Conservation (phyloP, 208 protist genomes). For the Trypanosoma cruzi region DNA sequence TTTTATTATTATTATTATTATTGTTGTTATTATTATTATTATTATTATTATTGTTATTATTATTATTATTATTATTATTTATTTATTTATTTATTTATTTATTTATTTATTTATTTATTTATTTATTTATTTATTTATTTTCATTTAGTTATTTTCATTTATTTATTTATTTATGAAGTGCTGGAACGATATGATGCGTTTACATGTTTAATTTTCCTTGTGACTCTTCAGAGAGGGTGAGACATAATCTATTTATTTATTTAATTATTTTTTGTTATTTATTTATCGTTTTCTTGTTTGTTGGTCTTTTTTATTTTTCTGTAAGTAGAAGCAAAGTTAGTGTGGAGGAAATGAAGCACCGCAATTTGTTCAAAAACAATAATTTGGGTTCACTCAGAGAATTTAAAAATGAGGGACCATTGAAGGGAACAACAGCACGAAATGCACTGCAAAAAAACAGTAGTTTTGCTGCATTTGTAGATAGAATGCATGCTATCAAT, state of each 20-base stretch:
- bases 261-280: conserved; percentile 27
- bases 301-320: conserved; percentile 4
- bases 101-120: conserved; percentile 7
- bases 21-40: no score
- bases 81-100: no score
- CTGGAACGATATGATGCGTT: no score
- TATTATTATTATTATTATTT: no score
- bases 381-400: background rate
- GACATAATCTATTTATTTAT: no score
- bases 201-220: no score
- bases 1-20: no score
- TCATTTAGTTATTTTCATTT: conserved; percentile 26
- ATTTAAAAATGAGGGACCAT: conserved; percentile 1
- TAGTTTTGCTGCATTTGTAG: conserved; percentile 38
- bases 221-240: no score
- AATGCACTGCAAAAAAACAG: conserved; percentile 23
- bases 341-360: background rate
- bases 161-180: no score
- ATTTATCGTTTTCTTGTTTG: conserved; percentile 17
- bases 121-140: background rate
- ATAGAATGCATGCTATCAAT: conserved; percentile 33
- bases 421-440: background rate
- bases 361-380: background rate
- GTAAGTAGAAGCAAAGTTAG: background rate
- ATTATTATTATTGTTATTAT: no score